Evolutionary conservation across 441 rosid genomes (phyloP), one percentile per base, ranked within the genome.

Genomic region (Populus hybrid): DNA sequence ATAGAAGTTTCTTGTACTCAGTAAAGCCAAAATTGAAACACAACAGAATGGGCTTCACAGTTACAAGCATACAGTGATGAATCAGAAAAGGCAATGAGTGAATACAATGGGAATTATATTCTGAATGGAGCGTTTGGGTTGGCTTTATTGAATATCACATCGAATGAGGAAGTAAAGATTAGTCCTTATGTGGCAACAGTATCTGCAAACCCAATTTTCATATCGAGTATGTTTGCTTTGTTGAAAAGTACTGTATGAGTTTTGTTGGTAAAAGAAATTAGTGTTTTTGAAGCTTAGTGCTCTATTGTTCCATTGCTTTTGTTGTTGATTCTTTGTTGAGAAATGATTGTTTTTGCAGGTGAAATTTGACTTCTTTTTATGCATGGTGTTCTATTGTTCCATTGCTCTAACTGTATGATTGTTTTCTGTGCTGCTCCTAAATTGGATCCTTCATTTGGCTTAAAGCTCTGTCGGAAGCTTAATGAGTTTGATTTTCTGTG

Each of bases 191-290:
- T 92, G 64, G 87, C 93, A 73, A 87, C 93, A 38, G 83, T 93
- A 73, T 90, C 93, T 3, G 91, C 94, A 20, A 95, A 95, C 79
- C 98, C 94, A 9, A 95, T 98, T 9, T 95, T 93, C 59, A 85
- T 93, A 24, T 90, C 98, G 3, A 98, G 94, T 31, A 2, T 35
- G 21, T 69, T 12, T 8, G 4, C 3, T 24, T 14, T 50, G 28
- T 3, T 18, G 71, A 36, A 36, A 70, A 40, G 38, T 35, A 35
- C 0, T 23, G 10, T 12, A 8, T 61, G 0, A 10, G 61, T 35
- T 2, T 61, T 53, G 59, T 74, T 56, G 7, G 16, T n/a, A 11
- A 31, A 9, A 10, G 38, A 38, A 31, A 0, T 68, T 68, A 42
- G 21, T 56, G 12, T 33, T 21, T 26, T 28, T n/a, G 3, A 26